phyloP scores from a whole-genome alignment of 2,329 filamentous ascomycete species.

The Cordyceps pruinosa region DNA sequence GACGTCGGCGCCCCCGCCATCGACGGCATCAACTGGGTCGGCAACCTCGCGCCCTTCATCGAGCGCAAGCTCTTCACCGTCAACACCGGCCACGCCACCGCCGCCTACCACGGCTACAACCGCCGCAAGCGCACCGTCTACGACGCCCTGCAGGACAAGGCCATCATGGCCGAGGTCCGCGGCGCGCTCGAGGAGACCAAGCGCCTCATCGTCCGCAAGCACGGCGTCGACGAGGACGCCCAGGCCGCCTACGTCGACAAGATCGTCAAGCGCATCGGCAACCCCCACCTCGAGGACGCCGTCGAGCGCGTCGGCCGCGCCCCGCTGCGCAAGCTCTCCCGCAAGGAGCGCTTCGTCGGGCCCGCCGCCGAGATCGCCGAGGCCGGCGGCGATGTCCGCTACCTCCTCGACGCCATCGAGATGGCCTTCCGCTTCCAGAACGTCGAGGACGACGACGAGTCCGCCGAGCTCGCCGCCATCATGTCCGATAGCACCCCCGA shows the following conservation, averaged over 20 bases:
- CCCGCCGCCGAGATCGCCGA: constrained; percentile 87
- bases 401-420: constrained; percentile 76
- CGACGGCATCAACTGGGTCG: constrained; percentile 86
- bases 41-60: constrained; percentile 87
- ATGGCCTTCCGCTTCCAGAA: constrained; percentile 95
- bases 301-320: constrained; percentile 94
- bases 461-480: constrained; percentile 74
- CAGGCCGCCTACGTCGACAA: constrained; percentile 85
- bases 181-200: constrained; percentile 81
- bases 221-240: constrained; percentile 65
- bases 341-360: constrained; percentile 93
- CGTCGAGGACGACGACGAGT: constrained; percentile 87
- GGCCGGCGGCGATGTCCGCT: constrained; percentile 63
- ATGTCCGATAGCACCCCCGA: constrained; percentile 67
- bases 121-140: constrained; percentile 81
- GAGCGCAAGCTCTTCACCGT: constrained; percentile 99
- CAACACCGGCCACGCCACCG: constrained; percentile 95
- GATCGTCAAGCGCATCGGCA: constrained; percentile 89
- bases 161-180: constrained; percentile 73
- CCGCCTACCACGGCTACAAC: constrained; percentile 90
- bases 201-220: constrained; percentile 77
- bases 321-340: constrained; percentile 84
- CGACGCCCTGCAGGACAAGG: constrained; percentile 74
- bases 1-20: constrained; percentile 61
- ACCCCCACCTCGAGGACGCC: constrained; percentile 84